These are phyloP conservation scores for Lactuca sativa DNA, from an alignment of 129 eudicot genomes.

Conservation along the genomic window DNA sequence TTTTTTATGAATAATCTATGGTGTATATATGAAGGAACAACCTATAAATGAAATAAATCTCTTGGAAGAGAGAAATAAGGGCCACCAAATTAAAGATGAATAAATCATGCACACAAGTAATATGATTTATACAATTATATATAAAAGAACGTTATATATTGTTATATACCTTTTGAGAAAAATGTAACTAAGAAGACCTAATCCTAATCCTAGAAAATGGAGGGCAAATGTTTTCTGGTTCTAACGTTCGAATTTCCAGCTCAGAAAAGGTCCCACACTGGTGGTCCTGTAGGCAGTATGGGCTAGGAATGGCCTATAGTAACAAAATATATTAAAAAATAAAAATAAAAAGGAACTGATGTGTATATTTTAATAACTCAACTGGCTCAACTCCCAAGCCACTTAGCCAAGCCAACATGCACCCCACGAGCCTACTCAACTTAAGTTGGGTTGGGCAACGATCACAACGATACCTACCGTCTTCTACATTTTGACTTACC, in stretches of 20 bases:
- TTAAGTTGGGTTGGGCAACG: not conserved
- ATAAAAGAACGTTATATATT: too few species aligned
- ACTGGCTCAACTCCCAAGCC: slow-evolving; percentile 3
- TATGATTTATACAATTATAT: too few species aligned
- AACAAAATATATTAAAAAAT: not conserved
- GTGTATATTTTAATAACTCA: not conserved
- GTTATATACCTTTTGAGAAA: too few species aligned
- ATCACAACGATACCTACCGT: slow-evolving; percentile 6
- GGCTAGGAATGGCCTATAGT: slow-evolving; percentile 24
- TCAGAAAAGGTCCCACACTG: slow-evolving; percentile 11
- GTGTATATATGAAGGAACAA: too few species aligned
- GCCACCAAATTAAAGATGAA: too few species aligned
- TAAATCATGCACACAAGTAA: too few species aligned
- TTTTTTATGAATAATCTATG: too few species aligned
- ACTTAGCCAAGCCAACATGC: slow-evolving; percentile 4
- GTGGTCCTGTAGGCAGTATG: slow-evolving; percentile 34
- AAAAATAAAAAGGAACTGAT: not conserved
- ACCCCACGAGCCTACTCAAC: not conserved
- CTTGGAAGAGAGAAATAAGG: too few species aligned
- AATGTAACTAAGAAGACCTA: not conserved
- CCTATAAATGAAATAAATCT: too few species aligned
- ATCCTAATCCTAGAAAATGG: slow-evolving; percentile 12
- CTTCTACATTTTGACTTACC: slow-evolving; percentile 12
- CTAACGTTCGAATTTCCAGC: slow-evolving; percentile 36
- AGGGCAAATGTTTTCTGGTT: slow-evolving; percentile 23